Percentiles rank a stretch among this genome's conserved stretches.
These are phyloP conservation scores for Kuraishia borneana DNA, from an alignment of 805 yeast genomes.

Conservation along the genomic window DNA sequence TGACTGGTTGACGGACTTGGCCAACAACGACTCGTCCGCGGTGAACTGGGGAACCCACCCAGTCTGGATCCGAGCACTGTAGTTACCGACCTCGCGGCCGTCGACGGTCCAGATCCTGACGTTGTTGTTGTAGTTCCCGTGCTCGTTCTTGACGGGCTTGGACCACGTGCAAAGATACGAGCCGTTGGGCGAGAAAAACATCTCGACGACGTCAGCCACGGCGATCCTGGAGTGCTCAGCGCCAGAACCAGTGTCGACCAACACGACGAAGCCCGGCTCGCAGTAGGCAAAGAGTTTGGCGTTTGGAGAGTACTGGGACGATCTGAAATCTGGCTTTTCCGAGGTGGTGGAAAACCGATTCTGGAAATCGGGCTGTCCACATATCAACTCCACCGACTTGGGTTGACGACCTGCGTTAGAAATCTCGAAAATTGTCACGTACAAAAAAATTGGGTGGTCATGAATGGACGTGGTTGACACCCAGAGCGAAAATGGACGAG, in stretches of 20 bases:
- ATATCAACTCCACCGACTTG: constrained; percentile 39
- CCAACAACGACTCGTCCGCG: constrained; percentile 62
- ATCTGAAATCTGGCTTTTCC: constrained; percentile 36
- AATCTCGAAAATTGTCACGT: constrained; percentile 1
- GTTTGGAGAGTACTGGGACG: constrained; percentile 54
- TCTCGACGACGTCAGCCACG: constrained; percentile 61
- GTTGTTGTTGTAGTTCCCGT: constrained; percentile 70
- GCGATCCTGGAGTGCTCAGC: constrained; percentile 34
- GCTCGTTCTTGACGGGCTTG: constrained; percentile 63
- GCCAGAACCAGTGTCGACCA: constrained; percentile 47
- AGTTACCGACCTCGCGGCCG: constrained; percentile 45
- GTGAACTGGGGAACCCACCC: constrained; percentile 94
- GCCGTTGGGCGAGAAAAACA: constrained; percentile 85
- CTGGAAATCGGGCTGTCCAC: constrained; percentile 30
- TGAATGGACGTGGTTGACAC: background rate
- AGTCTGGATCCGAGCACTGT: constrained; percentile 70
- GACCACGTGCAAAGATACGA: constrained; percentile 81
- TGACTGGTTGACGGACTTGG: constrained; percentile 36
- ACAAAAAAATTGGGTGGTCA: constrained; percentile 8
- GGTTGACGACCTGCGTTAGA: constrained; percentile 39
- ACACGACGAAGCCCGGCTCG: constrained; percentile 46
- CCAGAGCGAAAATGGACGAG: background rate
- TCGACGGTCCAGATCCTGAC: constrained; percentile 59
- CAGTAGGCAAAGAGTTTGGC: constrained; percentile 67
- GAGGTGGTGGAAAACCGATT: constrained; percentile 19